phyloP scores from a whole-genome alignment of 2,329 filamentous ascomycete species.

The Trichoderma sp. region DNA sequence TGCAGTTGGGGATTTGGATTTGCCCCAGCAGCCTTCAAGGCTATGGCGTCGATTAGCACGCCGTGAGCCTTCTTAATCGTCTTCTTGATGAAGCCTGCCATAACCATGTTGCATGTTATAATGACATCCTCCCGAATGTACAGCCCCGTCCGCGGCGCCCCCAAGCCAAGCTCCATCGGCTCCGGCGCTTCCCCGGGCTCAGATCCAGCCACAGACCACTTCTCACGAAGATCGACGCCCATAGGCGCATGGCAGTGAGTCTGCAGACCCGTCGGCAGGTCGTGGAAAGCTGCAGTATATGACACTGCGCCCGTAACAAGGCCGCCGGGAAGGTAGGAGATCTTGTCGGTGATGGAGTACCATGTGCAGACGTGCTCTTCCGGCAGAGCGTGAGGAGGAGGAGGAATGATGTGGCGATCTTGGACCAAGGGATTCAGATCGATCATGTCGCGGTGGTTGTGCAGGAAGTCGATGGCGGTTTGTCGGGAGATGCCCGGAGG shows the following conservation, averaged over 20 bases:
- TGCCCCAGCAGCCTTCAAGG: constrained; percentile 37
- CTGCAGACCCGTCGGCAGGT: constrained; percentile 71
- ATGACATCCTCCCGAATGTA: constrained; percentile 86
- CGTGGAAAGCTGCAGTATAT: constrained; percentile 80
- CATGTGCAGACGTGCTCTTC: constrained; percentile 74
- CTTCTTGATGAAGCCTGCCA: constrained; percentile 77
- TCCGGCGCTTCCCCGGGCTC: constrained; percentile 69
- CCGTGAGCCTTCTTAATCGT: constrained; percentile 77
- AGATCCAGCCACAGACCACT: constrained; percentile 75
- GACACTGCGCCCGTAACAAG: constrained; percentile 66
- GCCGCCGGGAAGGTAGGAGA: constrained; percentile 71
- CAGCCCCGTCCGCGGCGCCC: constrained; percentile 66
- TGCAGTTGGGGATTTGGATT: neutral
- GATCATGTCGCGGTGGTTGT: constrained; percentile 81
- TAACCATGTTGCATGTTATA: constrained; percentile 74
- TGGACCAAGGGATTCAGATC: constrained; percentile 83
- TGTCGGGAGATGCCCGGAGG: constrained; percentile 68
- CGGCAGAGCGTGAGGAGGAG: constrained; percentile 64
- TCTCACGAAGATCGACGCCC: constrained; percentile 75
- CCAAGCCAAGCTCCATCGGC: constrained; percentile 65
- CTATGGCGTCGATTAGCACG: constrained; percentile 67
- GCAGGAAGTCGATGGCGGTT: constrained; percentile 73
- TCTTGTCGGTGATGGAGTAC: constrained; percentile 78
- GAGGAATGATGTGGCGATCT: constrained; percentile 66
- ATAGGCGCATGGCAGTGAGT: constrained; percentile 84